Conservation (phyloP, 192 early-diverging fungal genomes). For the Linnemannia exigua region DNA sequence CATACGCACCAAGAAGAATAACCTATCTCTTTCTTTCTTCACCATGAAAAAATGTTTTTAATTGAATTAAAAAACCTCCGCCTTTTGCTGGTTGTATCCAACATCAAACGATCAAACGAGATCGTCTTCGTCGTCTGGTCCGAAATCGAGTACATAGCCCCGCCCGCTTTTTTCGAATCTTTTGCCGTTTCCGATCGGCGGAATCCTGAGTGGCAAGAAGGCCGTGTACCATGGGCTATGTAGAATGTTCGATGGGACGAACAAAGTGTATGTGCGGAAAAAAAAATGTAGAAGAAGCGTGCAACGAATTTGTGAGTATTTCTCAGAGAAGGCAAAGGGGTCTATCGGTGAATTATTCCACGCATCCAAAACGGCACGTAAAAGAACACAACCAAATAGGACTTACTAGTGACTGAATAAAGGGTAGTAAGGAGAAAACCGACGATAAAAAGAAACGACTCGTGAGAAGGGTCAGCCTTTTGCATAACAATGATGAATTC, state of each 20-base stretch:
- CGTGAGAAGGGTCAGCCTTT: not conserved
- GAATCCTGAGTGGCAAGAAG: slow-evolving; percentile 60
- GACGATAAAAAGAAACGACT: not conserved
- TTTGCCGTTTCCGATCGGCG: slow-evolving; percentile 60
- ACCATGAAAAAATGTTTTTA: not conserved
- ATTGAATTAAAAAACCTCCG: not conserved
- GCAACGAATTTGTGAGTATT: not conserved
- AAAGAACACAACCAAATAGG: not conserved
- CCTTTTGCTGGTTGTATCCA: not conserved
- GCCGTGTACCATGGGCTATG: slow-evolving; percentile 64
- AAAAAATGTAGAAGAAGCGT: not conserved
- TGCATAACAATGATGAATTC: not conserved
- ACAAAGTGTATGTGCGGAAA: not conserved
- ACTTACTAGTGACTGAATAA: not conserved
- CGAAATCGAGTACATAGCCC: slow-evolving; percentile 28
- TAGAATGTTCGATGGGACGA: not conserved
- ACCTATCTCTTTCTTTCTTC: not conserved
- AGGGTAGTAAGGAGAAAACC: not conserved
- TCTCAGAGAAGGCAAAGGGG: not conserved
- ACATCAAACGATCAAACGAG: slow-evolving; percentile 22
- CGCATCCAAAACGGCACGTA: not conserved
- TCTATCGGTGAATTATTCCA: slow-evolving; percentile 4
- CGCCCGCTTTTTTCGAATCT: slow-evolving; percentile 43
- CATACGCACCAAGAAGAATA: not conserved
- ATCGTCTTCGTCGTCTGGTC: slow-evolving; percentile 14